Base-by-base conservation (phyloP, 441 rosid species). In the Aleurites moluccanus region DNA sequence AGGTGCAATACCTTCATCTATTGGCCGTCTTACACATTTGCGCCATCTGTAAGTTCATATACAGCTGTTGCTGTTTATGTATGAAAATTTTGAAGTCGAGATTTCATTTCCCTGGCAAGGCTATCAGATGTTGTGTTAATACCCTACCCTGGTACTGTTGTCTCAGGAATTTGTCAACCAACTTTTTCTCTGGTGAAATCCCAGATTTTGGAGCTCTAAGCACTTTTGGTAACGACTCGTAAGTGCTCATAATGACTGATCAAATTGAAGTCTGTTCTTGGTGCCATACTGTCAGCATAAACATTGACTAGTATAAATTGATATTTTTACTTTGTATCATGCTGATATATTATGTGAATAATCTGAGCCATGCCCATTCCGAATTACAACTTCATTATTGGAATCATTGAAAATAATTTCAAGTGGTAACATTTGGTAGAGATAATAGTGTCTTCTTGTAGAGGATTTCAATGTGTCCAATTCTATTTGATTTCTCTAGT, bases 101-200 rank as follows among this genome's bases (percentile, higher is more conserved):
- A 49, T 9, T 77, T 15, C 28, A 40, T 52, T n/a, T 50, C 44
- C 64, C 5, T 67, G 33, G 16, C 5, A 6, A 6, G 27, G 15
- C 16, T 42, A 53, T 25, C 21, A 28, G 10, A 60, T 64, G 16
- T 5, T 52, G 33, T 38, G 49, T 25, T 38, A 57, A 44, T 49
- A 69, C 15, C 80, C 27, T 75, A 15, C 40, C 73, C 14, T 72
- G 63, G 52, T 70, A 74, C 57, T 74, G 23, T 64, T 77, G 61
- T 73, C 74, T 75, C 77, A 94, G 98, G 87, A 94, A 94, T 68
- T 81, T 94, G 77, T 94, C 98, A 1, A 82, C 96, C 73, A 95
- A 95, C 86, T 95, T 89, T 77, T 91, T 95, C 86, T 91, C 94
- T 10, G 99, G 98, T 28, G 97, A 90, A 83, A 92, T 95, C 42